Evolutionary conservation across 257 asterid species (phyloP).

Genomic region (Salvia miltiorrhiza): DNA sequence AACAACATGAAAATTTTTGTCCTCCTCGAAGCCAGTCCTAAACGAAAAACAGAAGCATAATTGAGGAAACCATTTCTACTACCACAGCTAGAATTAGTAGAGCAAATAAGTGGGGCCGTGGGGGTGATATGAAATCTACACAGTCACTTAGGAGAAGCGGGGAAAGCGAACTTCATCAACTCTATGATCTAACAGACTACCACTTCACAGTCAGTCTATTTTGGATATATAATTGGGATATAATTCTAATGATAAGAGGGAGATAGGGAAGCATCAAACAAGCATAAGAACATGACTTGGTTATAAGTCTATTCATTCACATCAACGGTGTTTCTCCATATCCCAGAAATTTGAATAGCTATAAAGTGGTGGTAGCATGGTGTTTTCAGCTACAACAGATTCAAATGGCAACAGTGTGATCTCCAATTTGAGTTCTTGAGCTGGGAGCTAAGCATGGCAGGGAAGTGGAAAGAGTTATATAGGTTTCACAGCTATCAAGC

Average conservation of each 20-base stretch:
- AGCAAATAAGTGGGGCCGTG: not conserved
- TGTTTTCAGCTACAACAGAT: not conserved
- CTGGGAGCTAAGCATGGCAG: not conserved
- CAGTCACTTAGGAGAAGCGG: not conserved
- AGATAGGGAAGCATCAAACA: not conserved
- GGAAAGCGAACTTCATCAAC: not conserved
- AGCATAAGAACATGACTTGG: not conserved
- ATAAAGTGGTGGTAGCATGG: not conserved
- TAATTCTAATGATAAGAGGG: not conserved
- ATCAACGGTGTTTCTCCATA: not conserved
- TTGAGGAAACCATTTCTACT: constrained; percentile 4
- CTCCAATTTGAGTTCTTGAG: not conserved
- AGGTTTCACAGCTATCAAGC: not conserved
- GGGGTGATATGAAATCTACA: not conserved
- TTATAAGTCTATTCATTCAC: constrained; percentile 3
- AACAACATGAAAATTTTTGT: constrained; percentile 87
- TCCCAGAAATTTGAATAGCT: not conserved
- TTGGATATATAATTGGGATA: not conserved
- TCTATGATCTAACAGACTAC: not conserved
- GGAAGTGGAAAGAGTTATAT: not conserved
- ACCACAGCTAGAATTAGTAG: not conserved
- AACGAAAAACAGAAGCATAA: constrained; percentile 29
- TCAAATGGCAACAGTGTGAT: not conserved
- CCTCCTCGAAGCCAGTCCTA: constrained; percentile 99
- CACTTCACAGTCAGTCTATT: not conserved